Evolutionary conservation across 2,329 filamentous ascomycete species (phyloP), one percentile per base, ranked within the genome.

Genomic region (Alternaria arbusti): DNA sequence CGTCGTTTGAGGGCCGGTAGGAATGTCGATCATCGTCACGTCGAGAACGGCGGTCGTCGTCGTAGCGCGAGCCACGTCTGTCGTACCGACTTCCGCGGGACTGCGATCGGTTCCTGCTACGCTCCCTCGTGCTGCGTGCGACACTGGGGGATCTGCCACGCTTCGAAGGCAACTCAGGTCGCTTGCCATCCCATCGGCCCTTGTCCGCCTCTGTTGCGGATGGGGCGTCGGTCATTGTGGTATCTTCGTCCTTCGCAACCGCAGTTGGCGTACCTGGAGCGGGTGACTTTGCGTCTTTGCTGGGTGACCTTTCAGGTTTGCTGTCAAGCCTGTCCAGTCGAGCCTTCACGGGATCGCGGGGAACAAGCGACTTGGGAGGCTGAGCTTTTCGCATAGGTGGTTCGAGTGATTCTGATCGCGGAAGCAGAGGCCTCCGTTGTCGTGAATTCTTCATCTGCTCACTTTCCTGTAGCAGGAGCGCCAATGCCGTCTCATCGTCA

Each of bases 361-460:
- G 76, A 1, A 78, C 75, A 51, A 80, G 70, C 5, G 77, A 74
- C 44, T 78, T 78, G 13, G 77, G 76, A 9, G 77, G 73, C 1
- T 77, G 76, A 13, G 75, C 72, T 69, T 79, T 81, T 12, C 76
- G 76, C 61, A 74, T 67, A 17, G 80, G 79, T 40, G 79, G 78
- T 56, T 81, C 79, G 6, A 81, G 71, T 6, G 79, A 81, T 60
- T 76, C 79, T 1, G 79, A 80, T 25, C 78, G 73, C 52, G 78
- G 78, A 13, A 80, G 71, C 5, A 74, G 74, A 52, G 78, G 78
- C n/a, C 77, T 71, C 12, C 77, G 72, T 57, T 78, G 74, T 17
- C 74, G 71, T 12, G 78, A 72, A 44, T 78, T 81, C 61, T 79
- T 79, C 66, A 80, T 75, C 57, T 75, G 71, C 57, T 79, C 77